Base-by-base conservation (phyloP, 2,329 filamentous ascomycete genomes). In the Ophiostoma populinum region DNA sequence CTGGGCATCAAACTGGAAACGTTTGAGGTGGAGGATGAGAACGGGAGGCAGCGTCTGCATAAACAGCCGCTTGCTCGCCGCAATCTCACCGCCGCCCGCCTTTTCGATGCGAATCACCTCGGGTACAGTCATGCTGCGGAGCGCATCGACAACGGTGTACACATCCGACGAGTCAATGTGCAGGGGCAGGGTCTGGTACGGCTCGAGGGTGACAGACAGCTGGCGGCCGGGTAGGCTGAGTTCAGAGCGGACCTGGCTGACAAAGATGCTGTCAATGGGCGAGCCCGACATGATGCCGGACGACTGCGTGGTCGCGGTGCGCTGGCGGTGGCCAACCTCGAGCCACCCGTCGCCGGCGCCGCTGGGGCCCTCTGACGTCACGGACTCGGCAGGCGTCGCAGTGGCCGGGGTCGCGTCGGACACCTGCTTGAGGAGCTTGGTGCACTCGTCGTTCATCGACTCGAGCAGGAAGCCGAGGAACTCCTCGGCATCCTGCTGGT, bases 401-500 rank as follows among this genome's bases (percentile, higher is more conserved):
- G 62, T 59, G 17, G 53, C 55, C 2, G 55, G 49, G 13, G 53
- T 45, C n/a, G 42, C 35, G 15, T 43, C 52, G 10, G 52, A 51
- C 2, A 53, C 45, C 9, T 49, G 51, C 6, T 61, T 37, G 43
- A 92, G 80, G 31, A 87, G 75, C 38, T 75, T 67, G 12, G 75
- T 72, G 51, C 86, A 94, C 54, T 98, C 90, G 44, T 95, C 86
- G 47, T 94, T 86, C 22, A 98, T 70, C 32, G 83, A 82, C 49
- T 93, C 86, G 4, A 98, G 65, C 22, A 98, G 63, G 52, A 95
- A 92, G 1, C 86, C 87, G 17, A 98, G 62, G 46, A 98, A 98
- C 50, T 98, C 90, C 51, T 98, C 85, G 1, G 90, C 90, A 58
- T 98, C 90, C 61, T 98, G 87, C 53, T 98, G 90, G 47, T 94